phyloP scores from a whole-genome alignment of 306 rosid species.

The Gleditsia sinensis region DNA sequence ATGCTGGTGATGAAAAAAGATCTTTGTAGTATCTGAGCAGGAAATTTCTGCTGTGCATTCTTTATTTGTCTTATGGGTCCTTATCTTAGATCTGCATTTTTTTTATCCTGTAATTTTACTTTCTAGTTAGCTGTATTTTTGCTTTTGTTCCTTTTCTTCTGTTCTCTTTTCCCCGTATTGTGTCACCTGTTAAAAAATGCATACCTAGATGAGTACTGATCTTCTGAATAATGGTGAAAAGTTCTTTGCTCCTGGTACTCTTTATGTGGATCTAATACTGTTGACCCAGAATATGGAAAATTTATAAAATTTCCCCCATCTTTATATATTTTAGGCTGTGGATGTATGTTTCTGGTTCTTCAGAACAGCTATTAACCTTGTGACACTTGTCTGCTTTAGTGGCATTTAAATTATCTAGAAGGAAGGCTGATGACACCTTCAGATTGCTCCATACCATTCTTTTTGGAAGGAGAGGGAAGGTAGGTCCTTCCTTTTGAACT shows the following conservation, averaged over 20 bases:
- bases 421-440: conserved; percentile 77
- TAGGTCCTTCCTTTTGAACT: conserved; percentile 37
- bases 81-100: background rate
- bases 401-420: conserved; percentile 86
- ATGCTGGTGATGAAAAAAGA: background rate
- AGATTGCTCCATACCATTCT: conserved; percentile 89
- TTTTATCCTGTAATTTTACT: background rate
- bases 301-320: background rate
- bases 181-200: background rate
- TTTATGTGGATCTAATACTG: conserved; percentile 1
- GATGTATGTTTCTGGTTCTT: conserved; percentile 21
- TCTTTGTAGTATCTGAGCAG: background rate
- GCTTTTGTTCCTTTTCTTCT: background rate
- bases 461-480: conserved; percentile 99
- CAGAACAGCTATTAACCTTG: conserved; percentile 21
- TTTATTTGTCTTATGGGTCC: background rate
- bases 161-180: background rate
- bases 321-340: conserved; percentile 5
- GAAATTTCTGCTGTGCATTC: background rate
- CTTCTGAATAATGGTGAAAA: background rate
- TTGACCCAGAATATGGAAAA: conserved; percentile 10
- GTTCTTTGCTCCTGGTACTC: background rate
- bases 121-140: background rate
- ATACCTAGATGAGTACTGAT: background rate
- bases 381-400: conserved; percentile 52